phyloP scores from a whole-genome alignment of 495 filamentous ascomycete species.

The Daldinia decipiens region DNA sequence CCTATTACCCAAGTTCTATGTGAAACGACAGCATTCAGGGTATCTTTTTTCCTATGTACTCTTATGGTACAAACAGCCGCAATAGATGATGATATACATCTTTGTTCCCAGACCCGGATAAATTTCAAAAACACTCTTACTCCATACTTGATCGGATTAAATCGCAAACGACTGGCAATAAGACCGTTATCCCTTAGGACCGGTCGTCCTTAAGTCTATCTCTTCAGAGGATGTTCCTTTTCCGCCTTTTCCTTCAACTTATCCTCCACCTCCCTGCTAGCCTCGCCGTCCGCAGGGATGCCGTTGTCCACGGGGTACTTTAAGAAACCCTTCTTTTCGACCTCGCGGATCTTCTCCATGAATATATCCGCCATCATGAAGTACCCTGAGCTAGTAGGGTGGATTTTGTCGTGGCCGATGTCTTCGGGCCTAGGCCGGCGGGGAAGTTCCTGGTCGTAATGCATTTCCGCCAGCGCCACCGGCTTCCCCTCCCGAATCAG shows the following conservation, averaged over 20 bases:
- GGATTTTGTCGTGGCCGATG: slow-evolving; percentile 44
- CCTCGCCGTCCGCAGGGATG: slow-evolving; percentile 44
- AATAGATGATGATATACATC: neutral
- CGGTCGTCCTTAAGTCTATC: slow-evolving; percentile 1
- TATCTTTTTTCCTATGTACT: slow-evolving; percentile 7
- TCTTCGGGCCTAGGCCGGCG: slow-evolving; percentile 43
- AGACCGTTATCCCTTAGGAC: neutral
- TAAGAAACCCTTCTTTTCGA: slow-evolving; percentile 50
- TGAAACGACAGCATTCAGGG: slow-evolving; percentile 1
- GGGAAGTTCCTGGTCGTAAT: slow-evolving; percentile 43
- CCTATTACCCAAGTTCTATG: slow-evolving; percentile 2
- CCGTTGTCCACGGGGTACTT: slow-evolving; percentile 46
- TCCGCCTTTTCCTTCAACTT: slow-evolving; percentile 36
- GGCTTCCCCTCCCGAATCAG: slow-evolving; percentile 49
- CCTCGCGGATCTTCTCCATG: slow-evolving; percentile 50
- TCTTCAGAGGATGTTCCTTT: slow-evolving; percentile 39
- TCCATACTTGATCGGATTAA: neutral
- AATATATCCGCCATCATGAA: slow-evolving; percentile 59
- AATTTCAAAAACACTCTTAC: neutral
- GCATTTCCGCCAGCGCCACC: slow-evolving; percentile 41
- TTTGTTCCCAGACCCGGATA: neutral
- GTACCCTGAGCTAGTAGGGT: slow-evolving; percentile 59
- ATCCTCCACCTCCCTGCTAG: slow-evolving; percentile 42
- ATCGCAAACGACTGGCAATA: neutral
- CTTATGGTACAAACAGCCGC: neutral